phyloP scores from a whole-genome alignment of 768 basidiomycete genomes.

The Coprinopsis sp. region DNA sequence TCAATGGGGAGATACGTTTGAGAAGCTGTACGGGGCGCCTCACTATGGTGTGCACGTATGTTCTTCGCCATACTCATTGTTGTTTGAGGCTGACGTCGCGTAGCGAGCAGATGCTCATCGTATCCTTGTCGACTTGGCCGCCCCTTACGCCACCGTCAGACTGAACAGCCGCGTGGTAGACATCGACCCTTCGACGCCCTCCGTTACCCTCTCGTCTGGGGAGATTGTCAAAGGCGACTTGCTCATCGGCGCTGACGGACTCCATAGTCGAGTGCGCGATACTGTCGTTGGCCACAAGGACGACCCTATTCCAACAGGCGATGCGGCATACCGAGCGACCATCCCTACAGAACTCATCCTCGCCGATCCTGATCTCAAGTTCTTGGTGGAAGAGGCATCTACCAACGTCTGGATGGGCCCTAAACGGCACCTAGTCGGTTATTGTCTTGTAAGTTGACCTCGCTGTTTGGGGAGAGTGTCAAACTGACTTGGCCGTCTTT shows the following conservation, averaged over 20 bases:
- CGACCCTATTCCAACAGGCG: conserved; percentile 50
- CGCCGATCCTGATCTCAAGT: conserved; percentile 45
- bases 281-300: conserved; percentile 44
- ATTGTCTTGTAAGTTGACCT: conserved; percentile 28
- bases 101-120: conserved; percentile 48
- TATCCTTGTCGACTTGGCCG: conserved; percentile 31
- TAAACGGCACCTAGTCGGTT: conserved; percentile 31
- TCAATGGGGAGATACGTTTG: conserved; percentile 22
- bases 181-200: conserved; percentile 20
- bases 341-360: conserved; percentile 42
- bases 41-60: conserved; percentile 34
- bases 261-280: conserved; percentile 46
- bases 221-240: conserved; percentile 38
- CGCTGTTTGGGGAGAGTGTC: background rate
- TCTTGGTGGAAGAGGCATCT: conserved; percentile 46
- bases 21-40: conserved; percentile 26
- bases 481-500: background rate
- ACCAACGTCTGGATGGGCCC: conserved; percentile 63
- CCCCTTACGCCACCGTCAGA: conserved; percentile 32
- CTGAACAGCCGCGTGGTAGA: conserved; percentile 30
- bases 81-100: conserved; percentile 11
- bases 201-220: conserved; percentile 38
- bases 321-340: conserved; percentile 57
- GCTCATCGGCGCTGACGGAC: conserved; percentile 44
- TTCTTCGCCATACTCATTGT: background rate